phyloP scores from a whole-genome alignment of 2,329 filamentous ascomycete genomes.

The Lecanicillium sp. region DNA sequence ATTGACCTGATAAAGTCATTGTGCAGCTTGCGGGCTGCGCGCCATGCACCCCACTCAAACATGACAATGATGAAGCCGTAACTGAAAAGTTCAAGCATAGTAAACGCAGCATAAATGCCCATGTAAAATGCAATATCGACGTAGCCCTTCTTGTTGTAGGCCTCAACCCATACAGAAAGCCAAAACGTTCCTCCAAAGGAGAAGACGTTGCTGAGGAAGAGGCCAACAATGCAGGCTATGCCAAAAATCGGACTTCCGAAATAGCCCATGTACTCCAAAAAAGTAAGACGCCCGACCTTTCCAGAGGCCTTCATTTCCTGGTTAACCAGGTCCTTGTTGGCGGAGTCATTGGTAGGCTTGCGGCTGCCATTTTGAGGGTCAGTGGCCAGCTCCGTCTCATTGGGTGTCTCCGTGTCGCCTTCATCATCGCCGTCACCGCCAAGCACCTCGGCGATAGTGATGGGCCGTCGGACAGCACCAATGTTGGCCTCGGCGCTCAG shows the following conservation, averaged over 20 bases:
- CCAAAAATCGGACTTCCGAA: constrained; percentile 43
- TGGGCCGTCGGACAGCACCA: constrained; percentile 38
- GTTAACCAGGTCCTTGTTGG: constrained; percentile 37
- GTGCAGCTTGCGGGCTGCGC: constrained; percentile 48
- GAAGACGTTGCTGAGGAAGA: constrained; percentile 35
- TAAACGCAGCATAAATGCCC: constrained; percentile 44
- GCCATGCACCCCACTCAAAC: constrained; percentile 52
- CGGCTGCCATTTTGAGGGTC: constrained; percentile 23
- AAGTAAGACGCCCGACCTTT: constrained; percentile 37
- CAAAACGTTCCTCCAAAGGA: constrained; percentile 40
- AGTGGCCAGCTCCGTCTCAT: constrained; percentile 24
- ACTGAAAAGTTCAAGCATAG: constrained; percentile 36
- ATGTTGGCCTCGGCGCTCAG: constrained; percentile 38
- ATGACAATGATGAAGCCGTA: constrained; percentile 37
- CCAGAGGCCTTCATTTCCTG: constrained; percentile 44
- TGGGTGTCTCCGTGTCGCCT: constrained; percentile 23
- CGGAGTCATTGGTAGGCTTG: constrained; percentile 32
- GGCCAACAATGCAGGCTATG: constrained; percentile 31
- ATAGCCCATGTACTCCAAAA: constrained; percentile 46
- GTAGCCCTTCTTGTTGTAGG: constrained; percentile 37
- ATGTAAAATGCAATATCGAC: constrained; percentile 46
- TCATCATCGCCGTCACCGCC: constrained; percentile 31
- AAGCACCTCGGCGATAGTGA: constrained; percentile 35
- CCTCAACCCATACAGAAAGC: constrained; percentile 50
- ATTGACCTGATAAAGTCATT: constrained; percentile 45